Conservation (phyloP, 805 yeast genomes). For the Metschnikowia cubensis region DNA sequence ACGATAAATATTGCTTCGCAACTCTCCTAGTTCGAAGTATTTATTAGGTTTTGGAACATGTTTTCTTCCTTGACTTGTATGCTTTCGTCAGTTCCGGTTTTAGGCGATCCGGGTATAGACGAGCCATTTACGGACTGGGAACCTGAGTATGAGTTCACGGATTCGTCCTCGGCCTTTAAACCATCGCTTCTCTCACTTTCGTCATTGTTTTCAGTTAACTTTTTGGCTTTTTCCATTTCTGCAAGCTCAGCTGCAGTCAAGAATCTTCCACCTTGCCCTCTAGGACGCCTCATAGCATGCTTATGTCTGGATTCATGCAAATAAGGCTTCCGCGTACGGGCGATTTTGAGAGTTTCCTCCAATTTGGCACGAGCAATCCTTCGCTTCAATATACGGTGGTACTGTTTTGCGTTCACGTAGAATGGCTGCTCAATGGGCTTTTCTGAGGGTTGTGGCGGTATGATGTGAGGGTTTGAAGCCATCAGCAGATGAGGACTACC, state of each 20-base stretch:
- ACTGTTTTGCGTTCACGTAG: slow-evolving; percentile 96
- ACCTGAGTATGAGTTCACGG: slow-evolving; percentile 2
- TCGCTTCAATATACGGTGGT: slow-evolving; percentile 89
- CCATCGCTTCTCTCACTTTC: slow-evolving; percentile 7
- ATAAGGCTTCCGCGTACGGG: slow-evolving; percentile 89
- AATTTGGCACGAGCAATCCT: slow-evolving; percentile 90
- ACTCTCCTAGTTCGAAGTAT: not conserved
- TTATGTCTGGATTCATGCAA: slow-evolving; percentile 95
- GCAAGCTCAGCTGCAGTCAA: slow-evolving; percentile 79
- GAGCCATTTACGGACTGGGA: not conserved
- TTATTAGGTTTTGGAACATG: slow-evolving; percentile 7
- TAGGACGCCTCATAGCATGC: slow-evolving; percentile 98
- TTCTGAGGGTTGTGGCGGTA: slow-evolving; percentile 10
- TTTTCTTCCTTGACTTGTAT: slow-evolving; percentile 3
- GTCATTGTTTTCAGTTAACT: slow-evolving; percentile 29
- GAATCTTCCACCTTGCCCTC: slow-evolving; percentile 98
- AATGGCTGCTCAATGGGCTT: slow-evolving; percentile 74
- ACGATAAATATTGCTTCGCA: not conserved
- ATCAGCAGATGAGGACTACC: slow-evolving; percentile 6
- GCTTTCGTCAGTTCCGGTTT: not conserved
- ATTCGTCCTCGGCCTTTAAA: slow-evolving; percentile 2
- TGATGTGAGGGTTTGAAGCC: slow-evolving; percentile 9
- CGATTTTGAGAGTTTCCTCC: slow-evolving; percentile 82
- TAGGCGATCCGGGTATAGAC: not conserved
- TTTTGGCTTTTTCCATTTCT: slow-evolving; percentile 40